phyloP scores from a whole-genome alignment of 257 asterid species.

The Nicotiana otophora region DNA sequence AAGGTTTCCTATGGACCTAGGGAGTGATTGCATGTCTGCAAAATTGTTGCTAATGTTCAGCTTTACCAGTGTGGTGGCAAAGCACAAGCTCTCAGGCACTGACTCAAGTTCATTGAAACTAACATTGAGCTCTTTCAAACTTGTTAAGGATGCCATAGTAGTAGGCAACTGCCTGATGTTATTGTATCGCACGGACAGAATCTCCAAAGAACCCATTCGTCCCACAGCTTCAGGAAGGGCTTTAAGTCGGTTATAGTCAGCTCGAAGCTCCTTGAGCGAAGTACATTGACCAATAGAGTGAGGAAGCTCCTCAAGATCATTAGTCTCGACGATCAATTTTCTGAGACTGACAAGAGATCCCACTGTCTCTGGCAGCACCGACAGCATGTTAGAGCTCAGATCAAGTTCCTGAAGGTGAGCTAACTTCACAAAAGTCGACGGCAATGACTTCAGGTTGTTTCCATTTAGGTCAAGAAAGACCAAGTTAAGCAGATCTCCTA shows the following conservation, averaged over 20 bases:
- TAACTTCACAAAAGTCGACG: slow-evolving; percentile 46
- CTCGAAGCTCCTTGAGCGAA: slow-evolving; percentile 60
- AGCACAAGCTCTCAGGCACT: slow-evolving; percentile 20
- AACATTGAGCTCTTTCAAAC: slow-evolving; percentile 60
- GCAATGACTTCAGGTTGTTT: slow-evolving; percentile 60
- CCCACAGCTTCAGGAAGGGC: slow-evolving; percentile 97
- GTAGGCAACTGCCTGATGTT: slow-evolving; percentile 73
- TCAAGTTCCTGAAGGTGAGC: slow-evolving; percentile 62
- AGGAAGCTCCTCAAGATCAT: slow-evolving; percentile 75
- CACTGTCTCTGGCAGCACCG: slow-evolving; percentile 58
- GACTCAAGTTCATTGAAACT: slow-evolving; percentile 26
- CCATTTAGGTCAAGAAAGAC: slow-evolving; percentile 63
- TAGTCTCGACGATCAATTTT: slow-evolving; percentile 59
- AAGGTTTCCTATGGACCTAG: slow-evolving; percentile 24
- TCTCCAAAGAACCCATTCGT: slow-evolving; percentile 55
- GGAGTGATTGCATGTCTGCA: slow-evolving; percentile 21
- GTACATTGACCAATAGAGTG: slow-evolving; percentile 68
- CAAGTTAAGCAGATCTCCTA: slow-evolving; percentile 74
- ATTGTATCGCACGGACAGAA: slow-evolving; percentile 68
- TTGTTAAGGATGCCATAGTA: slow-evolving; percentile 65
- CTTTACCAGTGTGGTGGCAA: slow-evolving; percentile 12
- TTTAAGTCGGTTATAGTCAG: slow-evolving; percentile 75
- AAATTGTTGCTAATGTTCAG: slow-evolving; percentile 21
- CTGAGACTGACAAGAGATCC: slow-evolving; percentile 66
- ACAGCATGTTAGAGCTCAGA: slow-evolving; percentile 69